Conservation (phyloP, 2,329 filamentous ascomycete genomes). For the Botrytis galanthina region DNA sequence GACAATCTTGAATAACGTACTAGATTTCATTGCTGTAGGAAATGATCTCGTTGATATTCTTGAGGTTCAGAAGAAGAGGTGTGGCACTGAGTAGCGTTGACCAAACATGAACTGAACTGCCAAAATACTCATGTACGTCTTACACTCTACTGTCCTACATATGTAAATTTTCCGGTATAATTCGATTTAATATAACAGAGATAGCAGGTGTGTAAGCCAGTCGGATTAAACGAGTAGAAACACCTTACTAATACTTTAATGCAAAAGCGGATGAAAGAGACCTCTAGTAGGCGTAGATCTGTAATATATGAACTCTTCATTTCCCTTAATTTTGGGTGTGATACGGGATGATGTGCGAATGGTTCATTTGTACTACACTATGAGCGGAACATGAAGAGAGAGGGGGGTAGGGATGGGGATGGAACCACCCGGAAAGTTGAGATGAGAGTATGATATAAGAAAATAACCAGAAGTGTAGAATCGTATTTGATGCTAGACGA, state of each 20-base stretch:
- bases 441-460: neutral
- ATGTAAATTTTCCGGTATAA: neutral
- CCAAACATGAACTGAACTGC: neutral
- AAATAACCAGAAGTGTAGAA: neutral
- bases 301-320: neutral
- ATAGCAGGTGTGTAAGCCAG: neutral
- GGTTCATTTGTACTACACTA: neutral
- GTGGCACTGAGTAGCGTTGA: neutral
- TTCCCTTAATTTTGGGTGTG: neutral
- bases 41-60: neutral
- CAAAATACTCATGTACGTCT: neutral
- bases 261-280: neutral
- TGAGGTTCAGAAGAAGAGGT: neutral
- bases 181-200: neutral
- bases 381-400: neutral
- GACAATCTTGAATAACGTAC: neutral
- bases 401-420: neutral
- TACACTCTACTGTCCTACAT: neutral
- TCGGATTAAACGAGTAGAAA: neutral
- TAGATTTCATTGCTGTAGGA: neutral
- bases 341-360: neutral
- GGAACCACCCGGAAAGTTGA: neutral
- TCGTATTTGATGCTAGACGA: neutral
- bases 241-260: neutral
- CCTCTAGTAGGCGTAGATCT: neutral